These are phyloP conservation scores for Chlamydomonas eustigma DNA, from an alignment of 139 green algal genomes.

Conservation along the genomic window DNA sequence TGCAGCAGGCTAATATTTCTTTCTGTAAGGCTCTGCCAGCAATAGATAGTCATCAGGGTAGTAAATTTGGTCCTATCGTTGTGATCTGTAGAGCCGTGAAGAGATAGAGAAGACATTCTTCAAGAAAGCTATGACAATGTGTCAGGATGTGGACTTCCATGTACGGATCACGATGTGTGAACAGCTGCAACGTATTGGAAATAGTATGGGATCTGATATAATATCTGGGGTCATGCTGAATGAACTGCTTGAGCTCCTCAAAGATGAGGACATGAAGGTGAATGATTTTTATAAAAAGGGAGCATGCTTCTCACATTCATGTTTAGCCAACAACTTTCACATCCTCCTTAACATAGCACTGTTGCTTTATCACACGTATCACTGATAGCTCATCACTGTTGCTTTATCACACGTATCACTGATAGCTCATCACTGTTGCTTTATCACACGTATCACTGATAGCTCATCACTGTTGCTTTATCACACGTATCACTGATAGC, in stretches of 20 bases:
- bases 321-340: too few species aligned
- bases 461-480: too few species aligned
- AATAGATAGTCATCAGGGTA: too few species aligned
- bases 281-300: too few species aligned
- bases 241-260: constrained; percentile 50
- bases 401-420: too few species aligned
- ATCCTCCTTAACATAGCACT: too few species aligned
- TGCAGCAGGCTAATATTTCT: background rate
- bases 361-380: too few species aligned
- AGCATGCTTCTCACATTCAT: too few species aligned
- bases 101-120: constrained; percentile 41
- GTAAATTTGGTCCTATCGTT: background rate
- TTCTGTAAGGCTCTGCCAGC: background rate
- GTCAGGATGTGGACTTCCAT: constrained; percentile 41
- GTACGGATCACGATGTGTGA: constrained; percentile 25
- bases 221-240: constrained; percentile 26
- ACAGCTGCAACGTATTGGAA: constrained; percentile 27
- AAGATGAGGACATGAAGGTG: constrained; percentile 43
- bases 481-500: too few species aligned
- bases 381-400: too few species aligned
- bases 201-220: constrained; percentile 16
- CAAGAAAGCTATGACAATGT: constrained; percentile 40
- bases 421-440: too few species aligned
- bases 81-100: constrained; percentile 23
- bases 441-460: too few species aligned